Evolutionary conservation across 108 stramenopile genomes (phyloP), one percentile per base, ranked within the genome.

Genomic region (Cyclotella choctawhatcheeana): DNA sequence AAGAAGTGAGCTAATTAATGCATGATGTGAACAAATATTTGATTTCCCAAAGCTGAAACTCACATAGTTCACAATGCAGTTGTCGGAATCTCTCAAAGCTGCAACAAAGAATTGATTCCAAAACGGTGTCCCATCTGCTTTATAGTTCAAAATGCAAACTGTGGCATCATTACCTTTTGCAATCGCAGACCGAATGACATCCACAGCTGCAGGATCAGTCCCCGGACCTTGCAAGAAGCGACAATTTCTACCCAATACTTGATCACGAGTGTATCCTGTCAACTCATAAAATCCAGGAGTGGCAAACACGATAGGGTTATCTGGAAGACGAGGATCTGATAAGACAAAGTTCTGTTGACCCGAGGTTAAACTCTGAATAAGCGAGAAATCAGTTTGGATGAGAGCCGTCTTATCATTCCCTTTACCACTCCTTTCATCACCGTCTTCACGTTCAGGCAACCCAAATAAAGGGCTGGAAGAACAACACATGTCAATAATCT

Each of bases 81-180:
- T 91, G 71, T 97, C 94, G 5, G 90, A 83, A 66, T 97, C 98
- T 51, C 96, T 79, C 53, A 98, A 74, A 8, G 98, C 91, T 20
- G 95, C 97, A 33, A 98, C 87, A 71, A 98, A 98, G 58, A 98
- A 94, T 62, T 98, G 97, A 76, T 98, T 98, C 98, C 98, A 98
- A 69, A 98, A 98, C 0, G 98, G 98, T 17, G 94, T 96, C 5
- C 97, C 97, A 82, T 98, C 98, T 20, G 98, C 95, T 86, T 95
- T 97, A 84, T 98, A 98, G 72, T 98, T 98, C 34, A 98, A 74
- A 44, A 98, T 64, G 60, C 97, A 97, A 18, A 90, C 88, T 13
- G 93, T 95, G 21, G 91, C 92, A 73, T 98, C 89, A 34, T 92
- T 79, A 16, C 92, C 93, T 58, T 85, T 91, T 13, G 79, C 85